phyloP scores from a whole-genome alignment of 2,329 filamentous ascomycete genomes.

The Blastomyces emzantsi region DNA sequence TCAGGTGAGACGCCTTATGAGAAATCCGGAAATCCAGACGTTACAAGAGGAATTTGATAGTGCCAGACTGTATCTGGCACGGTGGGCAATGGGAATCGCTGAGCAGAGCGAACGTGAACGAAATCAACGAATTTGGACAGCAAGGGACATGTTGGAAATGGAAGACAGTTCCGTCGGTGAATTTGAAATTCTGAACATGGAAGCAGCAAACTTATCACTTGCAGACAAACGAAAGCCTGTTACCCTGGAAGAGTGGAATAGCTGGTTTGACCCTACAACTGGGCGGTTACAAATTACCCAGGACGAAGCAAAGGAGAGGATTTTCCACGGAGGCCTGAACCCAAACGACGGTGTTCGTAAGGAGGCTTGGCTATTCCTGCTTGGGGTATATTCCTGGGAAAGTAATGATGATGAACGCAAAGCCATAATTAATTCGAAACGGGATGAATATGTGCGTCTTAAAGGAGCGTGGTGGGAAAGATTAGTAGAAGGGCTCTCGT shows the following conservation, averaged over 20 bases:
- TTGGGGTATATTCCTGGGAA: conserved; percentile 90
- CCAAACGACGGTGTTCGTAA: conserved; percentile 86
- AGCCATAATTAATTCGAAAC: conserved; percentile 69
- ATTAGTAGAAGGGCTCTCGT: conserved; percentile 70
- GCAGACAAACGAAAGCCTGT: conserved; percentile 70
- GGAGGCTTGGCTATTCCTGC: conserved; percentile 89
- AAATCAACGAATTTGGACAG: conserved; percentile 84
- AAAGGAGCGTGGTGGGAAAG: conserved; percentile 97
- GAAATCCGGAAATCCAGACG: conserved; percentile 89
- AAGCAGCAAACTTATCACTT: conserved; percentile 61
- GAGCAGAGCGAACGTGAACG: conserved; percentile 90
- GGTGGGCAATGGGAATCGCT: conserved; percentile 98
- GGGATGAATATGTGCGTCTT: conserved; percentile 88
- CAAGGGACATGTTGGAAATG: conserved; percentile 81
- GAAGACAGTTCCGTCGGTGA: conserved; percentile 93
- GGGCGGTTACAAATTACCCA: conserved; percentile 70
- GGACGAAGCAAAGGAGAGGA: conserved; percentile 92
- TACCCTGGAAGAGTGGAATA: conserved; percentile 78
- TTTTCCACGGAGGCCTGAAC: conserved; percentile 90
- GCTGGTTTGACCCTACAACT: conserved; percentile 68
- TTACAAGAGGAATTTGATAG: conserved; percentile 97
- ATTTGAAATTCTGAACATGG: conserved; percentile 83
- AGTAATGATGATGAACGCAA: conserved; percentile 78
- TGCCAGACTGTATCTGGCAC: conserved; percentile 82
- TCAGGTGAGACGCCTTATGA: conserved; percentile 73